Conservation (phyloP, 176 grass and related monocot species). For the Avena eriantha region DNA sequence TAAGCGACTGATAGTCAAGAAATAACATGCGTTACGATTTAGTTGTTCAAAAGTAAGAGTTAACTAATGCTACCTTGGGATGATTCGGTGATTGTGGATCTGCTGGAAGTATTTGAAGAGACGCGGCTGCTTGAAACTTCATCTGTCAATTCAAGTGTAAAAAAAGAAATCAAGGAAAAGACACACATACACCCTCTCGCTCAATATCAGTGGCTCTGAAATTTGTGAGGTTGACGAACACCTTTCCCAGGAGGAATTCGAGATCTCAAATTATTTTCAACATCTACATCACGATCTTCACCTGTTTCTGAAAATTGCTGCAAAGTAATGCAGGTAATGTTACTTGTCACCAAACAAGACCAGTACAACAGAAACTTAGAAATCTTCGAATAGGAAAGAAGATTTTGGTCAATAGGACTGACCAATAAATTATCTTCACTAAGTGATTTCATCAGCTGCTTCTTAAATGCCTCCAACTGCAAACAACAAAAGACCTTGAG, state of each 20-base stretch:
- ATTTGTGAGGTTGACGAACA: constrained; percentile 24
- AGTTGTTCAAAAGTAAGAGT: not conserved
- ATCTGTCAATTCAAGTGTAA: constrained; percentile 53
- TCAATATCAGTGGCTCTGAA: constrained; percentile 26
- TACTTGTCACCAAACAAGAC: constrained; percentile 24
- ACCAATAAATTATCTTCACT: constrained; percentile 79
- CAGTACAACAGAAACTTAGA: constrained; percentile 12
- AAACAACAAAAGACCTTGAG: constrained; percentile 19
- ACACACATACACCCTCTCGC: not conserved
- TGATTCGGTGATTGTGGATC: constrained; percentile 56
- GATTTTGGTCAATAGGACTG: constrained; percentile 41
- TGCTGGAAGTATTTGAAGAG: constrained; percentile 53
- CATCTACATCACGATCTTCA: constrained; percentile 45
- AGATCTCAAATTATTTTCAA: constrained; percentile 51
- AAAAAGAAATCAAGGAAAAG: constrained; percentile 32
- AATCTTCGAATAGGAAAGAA: constrained; percentile 21
- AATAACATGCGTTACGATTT: constrained; percentile 9
- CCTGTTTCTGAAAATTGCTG: constrained; percentile 72
- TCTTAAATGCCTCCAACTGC: constrained; percentile 96
- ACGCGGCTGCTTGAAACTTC: constrained; percentile 58
- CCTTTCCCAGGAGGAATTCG: constrained; percentile 66
- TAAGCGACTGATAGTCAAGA: constrained; percentile 4
- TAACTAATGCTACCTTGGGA: constrained; percentile 61
- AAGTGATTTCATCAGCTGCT: constrained; percentile 86
- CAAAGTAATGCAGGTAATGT: constrained; percentile 39